A percentile compares a stretch with the other conserved stretches of the same genome.
Conservation (phyloP, 73 alveolate genomes). For the Paramecium tetraurelia region DNA sequence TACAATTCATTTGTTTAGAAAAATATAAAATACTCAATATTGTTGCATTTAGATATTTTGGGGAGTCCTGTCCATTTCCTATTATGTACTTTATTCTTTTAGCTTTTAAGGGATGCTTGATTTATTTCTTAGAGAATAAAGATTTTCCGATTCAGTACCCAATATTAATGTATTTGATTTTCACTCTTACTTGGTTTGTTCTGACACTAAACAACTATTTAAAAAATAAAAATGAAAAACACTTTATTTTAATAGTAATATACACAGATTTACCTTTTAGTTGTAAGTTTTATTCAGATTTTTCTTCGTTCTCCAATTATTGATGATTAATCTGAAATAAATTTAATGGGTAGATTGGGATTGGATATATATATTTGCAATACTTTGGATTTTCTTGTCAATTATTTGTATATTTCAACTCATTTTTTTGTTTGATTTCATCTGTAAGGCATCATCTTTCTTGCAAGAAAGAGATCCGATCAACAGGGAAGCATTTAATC, state of each 20-base stretch:
- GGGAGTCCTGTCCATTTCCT: neutral
- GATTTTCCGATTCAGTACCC: slow-evolving; percentile 20
- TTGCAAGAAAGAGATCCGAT: neutral
- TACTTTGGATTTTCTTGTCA: neutral
- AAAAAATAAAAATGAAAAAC: neutral
- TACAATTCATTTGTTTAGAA: neutral
- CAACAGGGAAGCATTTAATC: neutral
- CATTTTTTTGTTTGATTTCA: neutral
- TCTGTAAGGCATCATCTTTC: neutral
- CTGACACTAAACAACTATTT: neutral
- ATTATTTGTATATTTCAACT: neutral
- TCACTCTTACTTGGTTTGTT: neutral
- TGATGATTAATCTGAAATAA: neutral
- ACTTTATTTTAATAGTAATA: neutral
- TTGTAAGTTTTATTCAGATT: neutral
- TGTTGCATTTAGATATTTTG: neutral
- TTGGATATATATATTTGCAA: neutral
- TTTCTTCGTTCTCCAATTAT: neutral
- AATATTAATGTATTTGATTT: neutral
- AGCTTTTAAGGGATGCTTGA: neutral
- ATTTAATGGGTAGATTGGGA: neutral
- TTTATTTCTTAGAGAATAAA: neutral
- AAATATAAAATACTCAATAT: neutral
- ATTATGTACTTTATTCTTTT: neutral
- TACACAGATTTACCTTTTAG: neutral